Percentiles rank a stretch among this genome's conserved stretches.
Conservation (phyloP, 2,329 filamentous ascomycete genomes). For the Aureobasidium lini region DNA sequence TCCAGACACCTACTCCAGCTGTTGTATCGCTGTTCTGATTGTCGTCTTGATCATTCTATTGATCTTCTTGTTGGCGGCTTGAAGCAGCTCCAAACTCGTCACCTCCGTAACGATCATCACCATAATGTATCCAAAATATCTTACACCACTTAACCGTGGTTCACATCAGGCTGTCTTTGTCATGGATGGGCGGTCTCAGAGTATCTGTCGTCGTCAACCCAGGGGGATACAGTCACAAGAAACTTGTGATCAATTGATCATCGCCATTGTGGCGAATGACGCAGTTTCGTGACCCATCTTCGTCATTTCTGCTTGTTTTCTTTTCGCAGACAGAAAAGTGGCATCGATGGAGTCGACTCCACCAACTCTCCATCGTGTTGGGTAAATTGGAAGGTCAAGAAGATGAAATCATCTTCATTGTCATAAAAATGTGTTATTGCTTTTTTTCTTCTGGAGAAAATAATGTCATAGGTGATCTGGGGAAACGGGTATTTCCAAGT, state of each 20-base stretch:
- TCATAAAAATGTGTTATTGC: no score
- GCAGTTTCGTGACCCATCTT: neutral
- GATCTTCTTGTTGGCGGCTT: constrained; percentile 64
- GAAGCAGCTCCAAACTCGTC: constrained; percentile 25
- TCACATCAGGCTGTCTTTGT: no score
- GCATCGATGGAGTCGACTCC: no score
- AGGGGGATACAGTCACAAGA: no score
- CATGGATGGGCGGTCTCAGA: no score
- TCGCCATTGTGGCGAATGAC: neutral
- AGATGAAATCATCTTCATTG: no score
- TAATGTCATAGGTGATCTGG: no score
- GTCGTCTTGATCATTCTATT: constrained; percentile 81
- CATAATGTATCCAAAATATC: neutral
- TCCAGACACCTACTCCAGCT: constrained; percentile 66
- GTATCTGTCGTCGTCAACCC: no score
- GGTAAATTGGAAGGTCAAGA: no score
- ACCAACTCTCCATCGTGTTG: no score
- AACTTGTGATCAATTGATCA: neutral
- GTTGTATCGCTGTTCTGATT: constrained; percentile 84
- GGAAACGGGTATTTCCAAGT: no score
- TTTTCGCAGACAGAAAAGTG: neutral
- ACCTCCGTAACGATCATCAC: neutral
- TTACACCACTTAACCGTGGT: neutral
- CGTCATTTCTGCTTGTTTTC: neutral
- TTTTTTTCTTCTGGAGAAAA: no score